These are phyloP conservation scores for Ascodesmis nigricans DNA, from an alignment of 495 filamentous ascomycete species.

Conservation along the genomic window DNA sequence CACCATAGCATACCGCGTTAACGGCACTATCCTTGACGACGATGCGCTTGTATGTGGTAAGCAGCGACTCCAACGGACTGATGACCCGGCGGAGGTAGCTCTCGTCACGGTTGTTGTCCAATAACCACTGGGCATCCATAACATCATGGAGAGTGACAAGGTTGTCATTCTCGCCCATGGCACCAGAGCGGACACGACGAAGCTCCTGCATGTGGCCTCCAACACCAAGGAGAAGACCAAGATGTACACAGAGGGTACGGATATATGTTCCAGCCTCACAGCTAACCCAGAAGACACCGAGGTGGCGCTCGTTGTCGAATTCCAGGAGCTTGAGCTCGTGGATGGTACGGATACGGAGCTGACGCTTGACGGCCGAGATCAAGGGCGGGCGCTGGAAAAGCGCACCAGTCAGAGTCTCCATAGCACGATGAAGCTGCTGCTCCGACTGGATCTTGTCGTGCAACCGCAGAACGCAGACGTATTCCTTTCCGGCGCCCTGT, in stretches of 20 bases:
- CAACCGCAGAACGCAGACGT: conserved; percentile 67
- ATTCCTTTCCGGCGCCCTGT: conserved; percentile 66
- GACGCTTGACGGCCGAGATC: conserved; percentile 95
- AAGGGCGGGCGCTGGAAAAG: conserved; percentile 92
- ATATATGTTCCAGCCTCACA: conserved; percentile 98
- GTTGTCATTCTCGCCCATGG: conserved; percentile 70
- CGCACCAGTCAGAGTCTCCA: conserved; percentile 86
- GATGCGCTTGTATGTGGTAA: conserved; percentile 79
- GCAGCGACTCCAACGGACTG: conserved; percentile 68
- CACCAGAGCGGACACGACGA: conserved; percentile 74
- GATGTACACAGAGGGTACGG: conserved; percentile 87
- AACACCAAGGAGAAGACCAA: conserved; percentile 78
- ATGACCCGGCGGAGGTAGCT: conserved; percentile 71
- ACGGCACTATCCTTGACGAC: conserved; percentile 94
- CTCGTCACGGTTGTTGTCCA: conserved; percentile 82
- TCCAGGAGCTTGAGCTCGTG: conserved; percentile 87
- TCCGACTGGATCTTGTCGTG: conserved; percentile 87
- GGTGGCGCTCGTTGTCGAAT: conserved; percentile 90
- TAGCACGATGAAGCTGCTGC: conserved; percentile 65
- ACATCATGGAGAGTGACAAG: conserved; percentile 93
- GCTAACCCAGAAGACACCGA: conserved; percentile 98
- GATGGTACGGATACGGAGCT: conserved; percentile 90
- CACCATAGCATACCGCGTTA: conserved; percentile 92
- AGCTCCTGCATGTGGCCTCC: conserved; percentile 99
- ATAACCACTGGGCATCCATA: conserved; percentile 78